phyloP scores from a whole-genome alignment of 305 asterid genomes.

The Fraxinus albicans region DNA sequence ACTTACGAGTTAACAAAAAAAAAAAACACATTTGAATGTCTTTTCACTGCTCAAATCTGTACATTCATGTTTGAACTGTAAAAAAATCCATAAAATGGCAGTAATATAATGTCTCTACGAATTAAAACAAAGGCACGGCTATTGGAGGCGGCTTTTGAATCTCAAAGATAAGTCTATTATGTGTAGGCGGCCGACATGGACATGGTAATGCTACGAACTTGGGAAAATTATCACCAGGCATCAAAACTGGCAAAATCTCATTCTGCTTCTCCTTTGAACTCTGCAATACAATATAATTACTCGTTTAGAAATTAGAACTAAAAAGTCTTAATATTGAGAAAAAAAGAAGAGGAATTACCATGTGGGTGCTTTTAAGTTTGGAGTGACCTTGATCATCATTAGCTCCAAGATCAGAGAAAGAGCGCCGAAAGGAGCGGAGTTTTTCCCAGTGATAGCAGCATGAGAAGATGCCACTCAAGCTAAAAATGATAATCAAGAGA shows the following conservation, averaged over 20 bases:
- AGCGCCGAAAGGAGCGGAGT: conserved; percentile 32
- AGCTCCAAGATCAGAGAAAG: conserved; percentile 25
- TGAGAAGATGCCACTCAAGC: conserved; percentile 53
- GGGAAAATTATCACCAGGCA: conserved; percentile 51
- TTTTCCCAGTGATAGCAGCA: conserved; percentile 62
- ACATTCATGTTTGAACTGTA: background rate
- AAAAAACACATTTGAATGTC: background rate
- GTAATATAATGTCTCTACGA: background rate
- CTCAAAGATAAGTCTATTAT: conserved; percentile 18
- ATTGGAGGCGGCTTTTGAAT: conserved; percentile 28
- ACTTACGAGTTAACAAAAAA: background rate
- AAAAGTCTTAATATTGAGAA: too few relatives aligned
- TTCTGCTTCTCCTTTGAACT: conserved; percentile 12
- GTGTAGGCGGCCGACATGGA: conserved; percentile 39
- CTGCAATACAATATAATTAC: conserved; percentile 5
- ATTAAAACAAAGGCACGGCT: conserved; percentile 43
- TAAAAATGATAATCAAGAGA: conserved; percentile 41
- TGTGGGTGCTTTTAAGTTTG: conserved; percentile 13
- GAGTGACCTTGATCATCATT: conserved; percentile 2
- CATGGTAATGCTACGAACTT: conserved; percentile 55
- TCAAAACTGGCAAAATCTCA: conserved; percentile 22
- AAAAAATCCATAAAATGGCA: background rate
- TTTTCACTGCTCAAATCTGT: background rate
- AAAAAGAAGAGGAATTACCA: conserved; percentile 6
- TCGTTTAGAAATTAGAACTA: background rate